These are phyloP conservation scores for Starmerella bombi DNA, from an alignment of 805 yeast species.

Conservation along the genomic window DNA sequence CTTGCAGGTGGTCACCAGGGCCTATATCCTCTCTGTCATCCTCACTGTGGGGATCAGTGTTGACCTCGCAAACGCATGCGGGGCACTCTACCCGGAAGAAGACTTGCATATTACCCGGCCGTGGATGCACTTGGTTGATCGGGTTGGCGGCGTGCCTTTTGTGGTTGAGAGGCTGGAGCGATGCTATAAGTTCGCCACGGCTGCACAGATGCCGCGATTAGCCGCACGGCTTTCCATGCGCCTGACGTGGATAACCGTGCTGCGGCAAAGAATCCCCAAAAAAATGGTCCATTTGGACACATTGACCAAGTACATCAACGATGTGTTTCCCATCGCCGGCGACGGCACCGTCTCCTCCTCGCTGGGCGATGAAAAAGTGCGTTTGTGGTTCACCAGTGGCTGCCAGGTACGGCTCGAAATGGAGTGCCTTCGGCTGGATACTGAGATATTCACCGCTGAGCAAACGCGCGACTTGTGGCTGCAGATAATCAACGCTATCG, in stretches of 20 bases:
- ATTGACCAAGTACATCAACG: constrained; percentile 7
- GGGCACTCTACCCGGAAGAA: constrained; percentile 26
- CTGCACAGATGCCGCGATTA: constrained; percentile 38
- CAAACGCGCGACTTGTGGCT: constrained; percentile 20
- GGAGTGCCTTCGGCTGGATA: constrained; percentile 7
- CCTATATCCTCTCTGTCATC: constrained; percentile 22
- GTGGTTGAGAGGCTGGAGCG: constrained; percentile 20
- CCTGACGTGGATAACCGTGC: constrained; percentile 20
- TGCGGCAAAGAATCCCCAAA: constrained; percentile 15
- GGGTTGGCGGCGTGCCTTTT: background rate
- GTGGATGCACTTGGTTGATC: constrained; percentile 36
- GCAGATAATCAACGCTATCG: constrained; percentile 15
- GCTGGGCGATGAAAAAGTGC: background rate
- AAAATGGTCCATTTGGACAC: constrained; percentile 13
- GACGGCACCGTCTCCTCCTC: background rate
- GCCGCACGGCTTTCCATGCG: constrained; percentile 36
- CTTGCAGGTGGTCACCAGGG: constrained; percentile 18
- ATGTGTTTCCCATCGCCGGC: background rate
- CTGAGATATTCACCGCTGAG: background rate
- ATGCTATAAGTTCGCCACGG: constrained; percentile 38
- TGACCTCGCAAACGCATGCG: constrained; percentile 17
- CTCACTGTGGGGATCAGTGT: constrained; percentile 17
- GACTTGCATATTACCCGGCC: constrained; percentile 35
- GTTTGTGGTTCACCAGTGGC: constrained; percentile 8
- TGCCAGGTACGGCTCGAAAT: constrained; percentile 11